phyloP scores from a whole-genome alignment of 2,329 filamentous ascomycete species.

The Talaromyces sp. region DNA sequence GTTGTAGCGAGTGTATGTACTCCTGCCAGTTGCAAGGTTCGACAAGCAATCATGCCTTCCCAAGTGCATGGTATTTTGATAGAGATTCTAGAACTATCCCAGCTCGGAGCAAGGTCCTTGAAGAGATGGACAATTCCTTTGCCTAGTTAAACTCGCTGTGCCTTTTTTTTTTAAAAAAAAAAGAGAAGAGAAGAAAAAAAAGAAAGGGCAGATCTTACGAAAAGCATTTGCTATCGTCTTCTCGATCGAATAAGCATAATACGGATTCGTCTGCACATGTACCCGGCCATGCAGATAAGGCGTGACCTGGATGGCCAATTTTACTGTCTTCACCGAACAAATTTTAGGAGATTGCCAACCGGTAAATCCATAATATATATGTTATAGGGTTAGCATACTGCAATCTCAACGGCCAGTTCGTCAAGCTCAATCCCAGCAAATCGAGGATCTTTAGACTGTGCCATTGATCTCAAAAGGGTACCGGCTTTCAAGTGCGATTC shows the following conservation, averaged over 20 bases:
- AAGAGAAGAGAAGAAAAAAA: not conserved
- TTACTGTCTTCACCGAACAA: constrained; percentile 45
- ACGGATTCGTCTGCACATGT: constrained; percentile 59
- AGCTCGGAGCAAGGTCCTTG: constrained; percentile 38
- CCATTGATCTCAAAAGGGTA: constrained; percentile 32
- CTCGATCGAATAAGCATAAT: constrained; percentile 47
- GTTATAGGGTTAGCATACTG: constrained; percentile 33
- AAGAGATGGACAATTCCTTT: constrained; percentile 51
- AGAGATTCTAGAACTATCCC: constrained; percentile 50
- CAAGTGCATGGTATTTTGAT: constrained; percentile 63
- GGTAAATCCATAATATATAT: too few relatives aligned
- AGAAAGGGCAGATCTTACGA: constrained; percentile 34
- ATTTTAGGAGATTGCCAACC: not conserved
- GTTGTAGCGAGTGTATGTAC: constrained; percentile 61
- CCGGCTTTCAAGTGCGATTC: constrained; percentile 21
- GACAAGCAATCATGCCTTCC: constrained; percentile 60
- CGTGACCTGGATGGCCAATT: constrained; percentile 49
- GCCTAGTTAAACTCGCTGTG: not conserved
- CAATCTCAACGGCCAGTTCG: constrained; percentile 54
- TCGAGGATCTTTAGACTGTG: constrained; percentile 22
- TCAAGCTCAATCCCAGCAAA: constrained; percentile 35
- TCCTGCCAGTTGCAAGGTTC: constrained; percentile 47
- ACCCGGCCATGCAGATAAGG: constrained; percentile 49
- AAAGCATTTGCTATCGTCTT: constrained; percentile 50
- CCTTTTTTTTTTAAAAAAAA: not conserved